Evolutionary conservation across 768 basidiomycete species (phyloP), one percentile per base, ranked within the genome.

Genomic region (Suillus weaverae): DNA sequence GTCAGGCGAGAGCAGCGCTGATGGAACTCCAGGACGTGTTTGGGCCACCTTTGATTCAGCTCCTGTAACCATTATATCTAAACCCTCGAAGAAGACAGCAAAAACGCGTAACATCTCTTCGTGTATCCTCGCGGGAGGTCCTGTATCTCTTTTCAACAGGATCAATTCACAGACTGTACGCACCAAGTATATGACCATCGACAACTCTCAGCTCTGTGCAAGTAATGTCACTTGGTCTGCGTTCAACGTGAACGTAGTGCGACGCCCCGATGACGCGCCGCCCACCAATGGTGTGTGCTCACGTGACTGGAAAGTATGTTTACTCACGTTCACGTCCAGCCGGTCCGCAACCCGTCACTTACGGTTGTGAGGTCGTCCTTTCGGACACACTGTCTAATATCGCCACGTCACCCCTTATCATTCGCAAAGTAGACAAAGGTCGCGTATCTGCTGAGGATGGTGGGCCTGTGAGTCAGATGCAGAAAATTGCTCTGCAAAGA

Each of bases 151-250:
- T 55, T 97, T 95, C 84, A 95, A 95, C 76, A 90, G 95, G 72
- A 94, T 98, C 84, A 95, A 97, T 78, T 93, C 92, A 16, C 95
- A 98, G 79, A 95, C 95, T 44, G 95, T 97, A 65, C 90, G 95
- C 73, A 97, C 95, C 64, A 97, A 97, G 81, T 98, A 96, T 77
- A 95, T 98, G 92, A 93, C 92, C 62, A 89, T 96, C 74, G 94
- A 96, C 70, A 86, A 88, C 70, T 87, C 85, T 60, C 87, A 89
- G 72, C 80, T 94, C 64, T 91, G 90, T 78, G 92, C 94, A n/a
- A 94, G 91, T 76, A 95, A 94, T 74, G 82, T 92, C 68, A 85
- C 90, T 54, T 97, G 95, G 95, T 94, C 94, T 63, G 94, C 95
- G 41, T 96, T 97, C 81, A 94, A 90, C 72, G 92, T 97, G 72